Evolutionary conservation across 805 yeast genomes (phyloP), one percentile per base, ranked within the genome.

Genomic region (Candida ipomoeae): DNA sequence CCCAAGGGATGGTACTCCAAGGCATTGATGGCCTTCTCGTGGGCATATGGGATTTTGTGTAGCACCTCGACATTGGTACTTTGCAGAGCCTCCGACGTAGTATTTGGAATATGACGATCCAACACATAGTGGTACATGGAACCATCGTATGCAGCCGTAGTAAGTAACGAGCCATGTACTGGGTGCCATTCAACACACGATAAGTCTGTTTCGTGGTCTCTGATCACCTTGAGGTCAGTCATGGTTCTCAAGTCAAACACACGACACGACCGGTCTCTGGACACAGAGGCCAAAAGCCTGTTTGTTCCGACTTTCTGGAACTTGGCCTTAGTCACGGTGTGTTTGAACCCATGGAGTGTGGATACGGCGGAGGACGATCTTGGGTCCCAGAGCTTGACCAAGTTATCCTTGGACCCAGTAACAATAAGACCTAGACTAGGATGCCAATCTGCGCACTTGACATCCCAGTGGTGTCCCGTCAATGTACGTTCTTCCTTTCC

Each of bases 401-500:
- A 72, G 67, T 95, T 95, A 68, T 94, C 99, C 65, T 95, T 94
- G 0, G 98, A 94, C 0, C 97, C 99, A 55, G 91, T 81, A 0
- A 87, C 97, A 46, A 94, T 78, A 26, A 94, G 74, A 0, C 97
- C 97, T 68, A 89, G 71, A 11, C 78, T 75, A 5, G 96, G 88
- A 67, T 94, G 99, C 99, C 99, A 94, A 67, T 94, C 98, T 48
- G 95, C 88, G 48, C 91, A 83, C 64, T 94, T 94, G 20, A 94
- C 97, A 68, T 94, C 99, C 99, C 99, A 94, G 65, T 95, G 96
- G 69, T 94, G 99, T 2, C 98, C 98, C 21, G 83, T 78, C 48
- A 94, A 73, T 0, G 81, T 75, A 44, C 87, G 71, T 63, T 94
- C 99, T 58, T 89, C 94, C 51, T 79, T 73, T 35, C 94, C 94